Evolutionary conservation across 805 yeast species (phyloP).

Genomic region (Sugiyamaella boreocaroliniensis): DNA sequence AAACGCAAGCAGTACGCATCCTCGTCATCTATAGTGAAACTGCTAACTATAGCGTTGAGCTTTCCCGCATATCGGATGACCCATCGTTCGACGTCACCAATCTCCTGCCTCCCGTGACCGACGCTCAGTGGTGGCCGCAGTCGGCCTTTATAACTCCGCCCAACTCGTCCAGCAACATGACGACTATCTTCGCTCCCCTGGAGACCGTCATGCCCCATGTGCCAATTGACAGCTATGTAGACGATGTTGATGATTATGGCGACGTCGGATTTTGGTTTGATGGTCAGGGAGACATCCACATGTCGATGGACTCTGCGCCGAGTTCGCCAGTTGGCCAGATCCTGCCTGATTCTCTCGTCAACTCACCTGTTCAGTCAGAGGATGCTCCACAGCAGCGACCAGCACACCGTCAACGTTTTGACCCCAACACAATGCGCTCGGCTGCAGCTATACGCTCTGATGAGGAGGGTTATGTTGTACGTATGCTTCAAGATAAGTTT

Average conservation of each 20-base stretch:
- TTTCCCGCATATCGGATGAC: not conserved
- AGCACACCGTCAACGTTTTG: not conserved
- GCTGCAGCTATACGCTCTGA: not conserved
- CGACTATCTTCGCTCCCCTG: not conserved
- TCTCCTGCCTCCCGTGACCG: not conserved
- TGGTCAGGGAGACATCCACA: not conserved
- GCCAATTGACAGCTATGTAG: not conserved
- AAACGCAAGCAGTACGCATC: not conserved
- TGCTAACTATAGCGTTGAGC: not conserved
- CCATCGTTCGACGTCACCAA: not conserved
- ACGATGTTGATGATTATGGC: not conserved
- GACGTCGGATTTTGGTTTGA: not conserved
- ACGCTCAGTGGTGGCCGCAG: not conserved
- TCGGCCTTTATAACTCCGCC: not conserved
- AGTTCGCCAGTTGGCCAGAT: not conserved
- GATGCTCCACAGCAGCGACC: not conserved
- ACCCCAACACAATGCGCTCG: not conserved
- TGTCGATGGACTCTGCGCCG: not conserved
- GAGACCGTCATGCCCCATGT: not conserved
- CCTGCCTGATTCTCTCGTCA: not conserved
- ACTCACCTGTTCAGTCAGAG: not conserved
- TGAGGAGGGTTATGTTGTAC: not conserved
- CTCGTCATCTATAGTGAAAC: not conserved
- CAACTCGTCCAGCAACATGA: not conserved
- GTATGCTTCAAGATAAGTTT: not conserved